Base-by-base conservation (phyloP, 257 asterid species). In the Primulina huaijiensis region DNA sequence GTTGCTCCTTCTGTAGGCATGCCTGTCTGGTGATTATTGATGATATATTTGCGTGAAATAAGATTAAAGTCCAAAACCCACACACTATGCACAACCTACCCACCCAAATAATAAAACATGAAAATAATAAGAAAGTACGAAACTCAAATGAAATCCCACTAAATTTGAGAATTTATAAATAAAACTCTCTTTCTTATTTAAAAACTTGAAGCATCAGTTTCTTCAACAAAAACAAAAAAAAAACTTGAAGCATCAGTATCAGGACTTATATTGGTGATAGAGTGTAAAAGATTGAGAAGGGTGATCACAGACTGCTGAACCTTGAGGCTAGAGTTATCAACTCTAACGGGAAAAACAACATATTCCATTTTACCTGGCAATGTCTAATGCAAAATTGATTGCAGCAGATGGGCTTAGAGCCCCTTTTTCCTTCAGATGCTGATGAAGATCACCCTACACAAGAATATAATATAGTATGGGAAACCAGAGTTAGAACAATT, bases 361-460 rank as follows among this genome's bases (percentile, higher is more conserved):
- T 66, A 58, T 31, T 14, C 66, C 33, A 63, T 56, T 77, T 37
- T 81, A 90, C 99, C 97, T 91, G 74, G 96, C 97, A 68, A 94
- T 94, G 87, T 91, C 99, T 72, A 94, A 84, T 19, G 97, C 97
- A 74, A 94, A 94, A 75, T 76, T 91, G 80, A 91, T 66, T 23
- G 96, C 93, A 8, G 84, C 85, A 69, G 88, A 79, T 21, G 97
- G 92, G 76, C 60, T 87, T 55, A 94, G 99, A 1, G 96, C 85
- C 35, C 97, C 97, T 70, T 91, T 94, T 50, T 81, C 99, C 90
- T 90, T 94, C 63, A 94, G 85, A 82, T 89, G 78, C 79, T 94
- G 99, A 79, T 94, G 97, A 37, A 94, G 89, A 84, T 94, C 99
- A 5, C 99, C 99, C 97, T 94, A 68, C 29, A 64, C 67, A 75